A percentile compares a stretch with the other conserved stretches of the same genome.
These are phyloP conservation scores for Wickerhamiella kurtzmanii DNA, from an alignment of 805 yeast species.

Conservation along the genomic window DNA sequence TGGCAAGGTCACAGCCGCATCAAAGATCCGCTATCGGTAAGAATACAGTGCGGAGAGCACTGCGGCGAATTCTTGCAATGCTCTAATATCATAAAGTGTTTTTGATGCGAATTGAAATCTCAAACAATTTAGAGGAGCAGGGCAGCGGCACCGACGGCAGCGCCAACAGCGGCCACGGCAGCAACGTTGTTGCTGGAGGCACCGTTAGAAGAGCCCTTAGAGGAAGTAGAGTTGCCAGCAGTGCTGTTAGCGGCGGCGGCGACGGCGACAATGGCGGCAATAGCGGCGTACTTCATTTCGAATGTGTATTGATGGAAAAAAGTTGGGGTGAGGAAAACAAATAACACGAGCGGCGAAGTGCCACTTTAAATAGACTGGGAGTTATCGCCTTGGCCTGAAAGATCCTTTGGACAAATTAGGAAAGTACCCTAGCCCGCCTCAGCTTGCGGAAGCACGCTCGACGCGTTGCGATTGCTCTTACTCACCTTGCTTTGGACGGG, in stretches of 20 bases:
- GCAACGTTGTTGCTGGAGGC: conserved; percentile 6
- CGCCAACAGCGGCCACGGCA: conserved; percentile 16
- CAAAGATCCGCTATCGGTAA: too few species aligned
- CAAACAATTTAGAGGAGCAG: conserved; percentile 13
- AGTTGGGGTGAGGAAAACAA: neutral
- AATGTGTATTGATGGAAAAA: neutral
- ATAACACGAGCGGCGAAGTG: neutral
- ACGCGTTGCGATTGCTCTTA: neutral
- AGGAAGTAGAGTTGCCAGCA: conserved; percentile 7
- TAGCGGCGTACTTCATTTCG: conserved; percentile 31
- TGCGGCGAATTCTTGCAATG: too few species aligned
- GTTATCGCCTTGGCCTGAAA: neutral
- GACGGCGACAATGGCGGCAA: conserved; percentile 31
- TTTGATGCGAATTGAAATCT: neutral
- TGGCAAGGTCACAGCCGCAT: too few species aligned
- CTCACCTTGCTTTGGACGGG: neutral
- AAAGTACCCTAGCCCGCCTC: neutral
- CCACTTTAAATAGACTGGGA: neutral
- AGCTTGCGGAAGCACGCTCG: neutral
- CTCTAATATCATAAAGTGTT: neutral
- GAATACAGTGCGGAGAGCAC: too few species aligned
- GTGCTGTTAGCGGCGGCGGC: conserved; percentile 6
- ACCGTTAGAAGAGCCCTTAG: conserved; percentile 7
- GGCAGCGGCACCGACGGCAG: conserved; percentile 17
- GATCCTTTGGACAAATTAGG: neutral